phyloP scores from a whole-genome alignment of 352 stramenopile species.

The Globisporangium sylvaticum region DNA sequence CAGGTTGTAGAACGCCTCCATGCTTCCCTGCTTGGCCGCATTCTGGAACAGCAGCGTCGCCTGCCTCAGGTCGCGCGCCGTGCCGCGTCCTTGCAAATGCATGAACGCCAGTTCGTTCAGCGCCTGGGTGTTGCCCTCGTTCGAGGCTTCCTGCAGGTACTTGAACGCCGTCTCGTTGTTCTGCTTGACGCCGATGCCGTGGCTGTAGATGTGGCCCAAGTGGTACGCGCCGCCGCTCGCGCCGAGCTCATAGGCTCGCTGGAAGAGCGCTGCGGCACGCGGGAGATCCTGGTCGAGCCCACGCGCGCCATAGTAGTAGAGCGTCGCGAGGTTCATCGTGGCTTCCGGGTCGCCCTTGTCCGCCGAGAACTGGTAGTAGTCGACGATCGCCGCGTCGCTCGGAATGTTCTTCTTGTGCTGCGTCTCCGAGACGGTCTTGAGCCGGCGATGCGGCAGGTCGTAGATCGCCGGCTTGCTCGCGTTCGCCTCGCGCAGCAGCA shows the following conservation, averaged over 20 bases:
- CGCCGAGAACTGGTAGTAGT: slow-evolving; percentile 89
- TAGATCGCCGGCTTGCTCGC: slow-evolving; percentile 57
- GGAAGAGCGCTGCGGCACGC: slow-evolving; percentile 61
- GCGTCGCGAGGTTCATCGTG: slow-evolving; percentile 77
- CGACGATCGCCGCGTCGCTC: slow-evolving; percentile 73
- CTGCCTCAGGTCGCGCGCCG: slow-evolving; percentile 43
- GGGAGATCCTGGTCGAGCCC: slow-evolving; percentile 67
- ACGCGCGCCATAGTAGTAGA: slow-evolving; percentile 81
- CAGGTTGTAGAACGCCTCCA: slow-evolving; percentile 88
- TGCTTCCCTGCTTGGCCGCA: slow-evolving; percentile 77
- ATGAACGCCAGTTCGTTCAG: slow-evolving; percentile 82
- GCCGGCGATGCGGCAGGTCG: slow-evolving; percentile 63
- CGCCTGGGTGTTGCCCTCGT: slow-evolving; percentile 71
- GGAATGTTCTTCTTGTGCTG: slow-evolving; percentile 82
- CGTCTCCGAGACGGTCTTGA: slow-evolving; percentile 68
- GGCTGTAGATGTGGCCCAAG: slow-evolving; percentile 76
- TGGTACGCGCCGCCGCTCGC: slow-evolving; percentile 65
- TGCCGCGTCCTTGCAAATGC: slow-evolving; percentile 71
- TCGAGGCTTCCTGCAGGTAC: slow-evolving; percentile 69
- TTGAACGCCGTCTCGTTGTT: slow-evolving; percentile 65
- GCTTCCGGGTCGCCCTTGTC: slow-evolving; percentile 85
- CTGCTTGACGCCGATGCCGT: slow-evolving; percentile 72
- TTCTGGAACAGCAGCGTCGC: slow-evolving; percentile 68
- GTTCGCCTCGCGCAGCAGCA: slow-evolving; percentile 58
- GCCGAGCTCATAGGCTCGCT: slow-evolving; percentile 72